Evolutionary conservation across 768 basidiomycete species (phyloP).

Genomic region (Leccinum subgranulosum): DNA sequence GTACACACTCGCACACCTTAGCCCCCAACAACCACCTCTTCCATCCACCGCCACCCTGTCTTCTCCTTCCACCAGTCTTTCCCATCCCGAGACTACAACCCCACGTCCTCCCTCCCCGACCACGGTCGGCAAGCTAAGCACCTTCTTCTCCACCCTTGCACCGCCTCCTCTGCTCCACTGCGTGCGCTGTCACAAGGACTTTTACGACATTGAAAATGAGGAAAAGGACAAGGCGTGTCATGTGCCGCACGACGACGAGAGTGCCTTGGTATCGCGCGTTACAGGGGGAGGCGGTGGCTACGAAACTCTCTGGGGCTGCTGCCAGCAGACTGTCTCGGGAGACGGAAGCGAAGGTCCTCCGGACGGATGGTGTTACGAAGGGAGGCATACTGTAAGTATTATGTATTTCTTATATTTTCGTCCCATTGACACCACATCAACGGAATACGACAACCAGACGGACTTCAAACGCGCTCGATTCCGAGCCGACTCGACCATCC

Average conservation of each 20-base stretch:
- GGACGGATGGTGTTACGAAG: conserved; percentile 86
- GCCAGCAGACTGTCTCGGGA: conserved; percentile 67
- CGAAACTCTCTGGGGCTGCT: conserved; percentile 70
- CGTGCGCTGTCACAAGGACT: conserved; percentile 68
- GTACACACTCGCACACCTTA: conserved; percentile 55
- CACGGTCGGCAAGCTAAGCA: conserved; percentile 45
- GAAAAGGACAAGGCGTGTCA: conserved; percentile 59
- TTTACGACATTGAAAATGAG: conserved; percentile 67
- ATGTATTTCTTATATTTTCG: neutral
- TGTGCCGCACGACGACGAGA: conserved; percentile 78
- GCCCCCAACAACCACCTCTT: conserved; percentile 6
- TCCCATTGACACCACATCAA: neutral
- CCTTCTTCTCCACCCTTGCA: conserved; percentile 59
- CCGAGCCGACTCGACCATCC: conserved; percentile 65
- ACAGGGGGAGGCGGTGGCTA: conserved; percentile 34
- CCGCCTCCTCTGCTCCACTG: conserved; percentile 74
- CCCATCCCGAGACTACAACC: neutral
- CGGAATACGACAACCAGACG: conserved; percentile 39
- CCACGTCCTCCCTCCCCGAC: conserved; percentile 30
- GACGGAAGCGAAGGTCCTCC: conserved; percentile 81
- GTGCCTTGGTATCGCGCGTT: conserved; percentile 67
- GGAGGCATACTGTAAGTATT: conserved; percentile 60
- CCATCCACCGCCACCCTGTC: conserved; percentile 1
- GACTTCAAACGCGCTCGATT: conserved; percentile 76
- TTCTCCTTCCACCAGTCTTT: conserved; percentile 13